These are phyloP conservation scores for Zoysia pacifica DNA, from an alignment of 176 grass and related monocot species.

Conservation along the genomic window DNA sequence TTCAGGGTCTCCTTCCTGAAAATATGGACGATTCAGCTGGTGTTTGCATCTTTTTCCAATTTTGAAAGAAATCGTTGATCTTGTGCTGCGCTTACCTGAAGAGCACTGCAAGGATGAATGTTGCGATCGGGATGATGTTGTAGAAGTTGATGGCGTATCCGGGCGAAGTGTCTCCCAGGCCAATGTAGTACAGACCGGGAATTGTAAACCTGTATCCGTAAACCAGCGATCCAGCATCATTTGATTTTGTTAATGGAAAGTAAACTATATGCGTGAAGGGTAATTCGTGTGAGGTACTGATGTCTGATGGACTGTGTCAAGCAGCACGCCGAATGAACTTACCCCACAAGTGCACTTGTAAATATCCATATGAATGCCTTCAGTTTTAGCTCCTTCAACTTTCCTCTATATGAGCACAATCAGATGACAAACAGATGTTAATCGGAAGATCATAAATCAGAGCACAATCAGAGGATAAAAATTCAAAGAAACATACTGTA, in stretches of 20 bases:
- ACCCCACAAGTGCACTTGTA: constrained; percentile 51
- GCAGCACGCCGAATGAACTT: not conserved
- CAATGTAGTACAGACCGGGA: constrained; percentile 50
- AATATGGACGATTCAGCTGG: not conserved
- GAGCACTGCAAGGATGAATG: constrained; percentile 45
- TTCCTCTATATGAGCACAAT: constrained; percentile 27
- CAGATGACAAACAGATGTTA: not conserved
- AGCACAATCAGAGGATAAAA: too few relatives aligned
- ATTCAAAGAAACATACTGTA: too few relatives aligned
- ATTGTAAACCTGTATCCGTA: constrained; percentile 35
- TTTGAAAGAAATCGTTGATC: not conserved
- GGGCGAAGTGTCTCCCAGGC: constrained; percentile 45
- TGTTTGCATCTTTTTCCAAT: not conserved
- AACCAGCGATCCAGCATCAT: not conserved
- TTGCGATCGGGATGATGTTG: constrained; percentile 44
- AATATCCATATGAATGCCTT: constrained; percentile 54
- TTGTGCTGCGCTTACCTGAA: constrained; percentile 33
- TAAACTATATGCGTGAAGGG: not conserved
- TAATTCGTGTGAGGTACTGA: not conserved
- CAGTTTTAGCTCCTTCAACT: constrained; percentile 38
- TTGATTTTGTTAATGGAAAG: not conserved
- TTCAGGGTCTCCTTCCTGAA: constrained; percentile 41
- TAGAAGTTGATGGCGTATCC: constrained; percentile 53
- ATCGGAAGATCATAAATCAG: not conserved
- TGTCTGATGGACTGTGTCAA: not conserved